Conservation (phyloP, 2,329 filamentous ascomycete genomes). For the Lojkania enalia region DNA sequence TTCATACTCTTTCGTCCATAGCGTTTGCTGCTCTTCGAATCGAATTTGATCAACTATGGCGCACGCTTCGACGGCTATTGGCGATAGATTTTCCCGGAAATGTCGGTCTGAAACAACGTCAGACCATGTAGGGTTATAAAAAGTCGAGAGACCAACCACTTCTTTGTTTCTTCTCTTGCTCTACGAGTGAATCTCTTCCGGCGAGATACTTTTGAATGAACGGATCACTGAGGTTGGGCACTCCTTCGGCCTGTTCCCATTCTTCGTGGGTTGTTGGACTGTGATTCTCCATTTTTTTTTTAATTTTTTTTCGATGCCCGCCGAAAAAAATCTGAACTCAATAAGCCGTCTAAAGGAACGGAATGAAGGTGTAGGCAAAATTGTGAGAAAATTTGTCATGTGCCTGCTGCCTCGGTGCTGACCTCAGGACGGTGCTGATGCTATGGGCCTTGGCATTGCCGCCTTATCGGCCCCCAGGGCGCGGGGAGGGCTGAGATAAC, state of each 20-base stretch:
- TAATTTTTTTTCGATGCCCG: too few species aligned
- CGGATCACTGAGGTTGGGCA: constrained; percentile 60
- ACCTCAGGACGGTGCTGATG: too few species aligned
- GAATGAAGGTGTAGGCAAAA: too few species aligned
- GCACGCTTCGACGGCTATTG: constrained; percentile 76
- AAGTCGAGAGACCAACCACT: constrained; percentile 62
- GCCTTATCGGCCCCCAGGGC: too few species aligned
- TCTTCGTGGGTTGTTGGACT: constrained; percentile 38
- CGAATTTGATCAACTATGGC: constrained; percentile 80
- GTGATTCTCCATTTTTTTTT: too few species aligned
- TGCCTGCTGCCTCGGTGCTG: too few species aligned
- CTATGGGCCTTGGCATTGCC: too few species aligned
- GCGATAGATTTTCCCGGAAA: constrained; percentile 75
- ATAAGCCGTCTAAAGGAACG: too few species aligned
- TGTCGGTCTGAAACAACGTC: constrained; percentile 59
- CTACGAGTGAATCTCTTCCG: constrained; percentile 74
- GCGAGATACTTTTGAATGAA: constrained; percentile 82
- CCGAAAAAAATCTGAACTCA: too few species aligned
- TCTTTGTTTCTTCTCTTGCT: constrained; percentile 78
- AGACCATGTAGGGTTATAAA: constrained; percentile 19
- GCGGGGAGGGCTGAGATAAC: too few species aligned
- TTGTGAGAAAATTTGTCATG: too few species aligned
- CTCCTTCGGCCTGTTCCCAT: constrained; percentile 48
- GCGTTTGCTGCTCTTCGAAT: constrained; percentile 70
- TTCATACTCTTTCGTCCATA: constrained; percentile 77